phyloP scores from a whole-genome alignment of 2,329 filamentous ascomycete species.

The Ophiosphaerella korrae region DNA sequence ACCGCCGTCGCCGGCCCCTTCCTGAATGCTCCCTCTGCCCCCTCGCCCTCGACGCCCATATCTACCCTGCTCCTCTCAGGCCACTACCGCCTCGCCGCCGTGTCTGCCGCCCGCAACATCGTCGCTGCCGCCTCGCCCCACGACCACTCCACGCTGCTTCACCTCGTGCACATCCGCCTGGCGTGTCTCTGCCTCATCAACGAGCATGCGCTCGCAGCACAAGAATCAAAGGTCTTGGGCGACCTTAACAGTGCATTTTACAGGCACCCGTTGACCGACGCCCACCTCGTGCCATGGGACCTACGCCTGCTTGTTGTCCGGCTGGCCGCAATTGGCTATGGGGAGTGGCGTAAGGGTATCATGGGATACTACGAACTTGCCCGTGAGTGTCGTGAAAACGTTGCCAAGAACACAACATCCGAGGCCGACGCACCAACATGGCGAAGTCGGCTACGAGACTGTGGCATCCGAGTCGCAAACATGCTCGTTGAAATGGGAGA shows the following conservation, averaged over 20 bases:
- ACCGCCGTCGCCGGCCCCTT: conserved; percentile 68
- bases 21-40: conserved; percentile 68
- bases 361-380: conserved; percentile 91
- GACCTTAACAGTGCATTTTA: conserved; percentile 63
- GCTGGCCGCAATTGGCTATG: conserved; percentile 83
- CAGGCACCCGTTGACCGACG: conserved; percentile 53
- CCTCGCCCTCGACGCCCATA: conserved; percentile 65
- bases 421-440: conserved; percentile 66
- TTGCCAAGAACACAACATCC: conserved; percentile 52
- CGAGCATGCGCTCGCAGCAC: conserved; percentile 60
- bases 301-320: conserved; percentile 82
- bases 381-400: conserved; percentile 70
- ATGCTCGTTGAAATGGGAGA: conserved; percentile 87
- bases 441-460: conserved; percentile 72
- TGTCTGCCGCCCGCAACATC: conserved; percentile 67
- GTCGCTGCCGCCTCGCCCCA: conserved; percentile 56
- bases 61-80: conserved; percentile 70
- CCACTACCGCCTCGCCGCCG: conserved; percentile 80
- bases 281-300: conserved; percentile 78
- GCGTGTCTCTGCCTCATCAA: conserved; percentile 82
- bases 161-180: conserved; percentile 78
- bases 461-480: conserved; percentile 69
- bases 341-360: conserved; percentile 80
- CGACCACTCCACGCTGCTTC: conserved; percentile 72
- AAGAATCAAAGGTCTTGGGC: conserved; percentile 67